A percentile compares a stretch with the other conserved stretches of the same genome.
These are phyloP conservation scores for Claviceps sp. DNA, from an alignment of 2,329 filamentous ascomycete species.

Conservation along the genomic window DNA sequence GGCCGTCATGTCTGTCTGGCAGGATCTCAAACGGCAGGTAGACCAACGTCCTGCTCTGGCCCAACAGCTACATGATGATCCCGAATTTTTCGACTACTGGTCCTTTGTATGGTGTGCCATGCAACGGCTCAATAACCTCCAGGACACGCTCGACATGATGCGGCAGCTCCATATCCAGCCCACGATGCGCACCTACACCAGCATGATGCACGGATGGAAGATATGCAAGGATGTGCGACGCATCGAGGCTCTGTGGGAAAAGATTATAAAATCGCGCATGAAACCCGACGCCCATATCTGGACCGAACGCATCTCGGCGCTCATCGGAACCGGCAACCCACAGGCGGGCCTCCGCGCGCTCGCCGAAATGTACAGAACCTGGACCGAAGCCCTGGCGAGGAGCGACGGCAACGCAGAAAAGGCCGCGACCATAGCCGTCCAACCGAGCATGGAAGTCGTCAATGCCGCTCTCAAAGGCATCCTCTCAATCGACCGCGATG, in stretches of 20 bases:
- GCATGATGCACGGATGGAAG: constrained; percentile 60
- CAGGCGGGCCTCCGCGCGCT: constrained; percentile 49
- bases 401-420: constrained; percentile 10
- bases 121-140: constrained; percentile 14
- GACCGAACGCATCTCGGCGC: constrained; percentile 55
- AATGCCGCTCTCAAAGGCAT: constrained; percentile 59
- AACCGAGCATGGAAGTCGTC: constrained; percentile 50
- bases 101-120: constrained; percentile 26
- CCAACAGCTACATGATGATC: constrained; percentile 17
- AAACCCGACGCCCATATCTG: constrained; percentile 53
- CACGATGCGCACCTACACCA: constrained; percentile 53
- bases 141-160: constrained; percentile 30
- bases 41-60: constrained; percentile 13
- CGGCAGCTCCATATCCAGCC: constrained; percentile 37
- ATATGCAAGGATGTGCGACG: constrained; percentile 42
- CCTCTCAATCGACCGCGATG: constrained; percentile 33
- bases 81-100: constrained; percentile 26
- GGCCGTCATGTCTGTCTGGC: constrained; percentile 20
- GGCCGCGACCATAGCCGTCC: constrained; percentile 28
- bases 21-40: constrained; percentile 16
- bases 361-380: constrained; percentile 49
- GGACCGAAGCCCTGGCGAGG: constrained; percentile 29
- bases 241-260: constrained; percentile 54
- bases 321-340: constrained; percentile 42
- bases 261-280: constrained; percentile 42